Evolutionary conservation across 352 stramenopile genomes (phyloP).

Genomic region (Phytophthora fragariae): DNA sequence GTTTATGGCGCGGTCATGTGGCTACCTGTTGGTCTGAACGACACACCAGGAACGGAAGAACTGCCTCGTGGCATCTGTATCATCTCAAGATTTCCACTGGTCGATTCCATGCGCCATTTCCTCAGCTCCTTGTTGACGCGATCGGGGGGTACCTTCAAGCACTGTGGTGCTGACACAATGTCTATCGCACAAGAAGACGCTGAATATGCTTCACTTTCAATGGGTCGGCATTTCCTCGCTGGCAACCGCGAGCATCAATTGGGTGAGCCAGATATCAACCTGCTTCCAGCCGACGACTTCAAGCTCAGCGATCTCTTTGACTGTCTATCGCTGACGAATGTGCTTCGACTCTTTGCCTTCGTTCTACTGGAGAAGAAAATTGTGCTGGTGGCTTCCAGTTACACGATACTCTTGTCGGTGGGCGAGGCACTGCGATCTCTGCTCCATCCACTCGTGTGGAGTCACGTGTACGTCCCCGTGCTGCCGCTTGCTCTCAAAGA

Average conservation of each 20-base stretch:
- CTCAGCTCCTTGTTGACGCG: slow-evolving; percentile 35
- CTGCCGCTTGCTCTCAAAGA: slow-evolving; percentile 67
- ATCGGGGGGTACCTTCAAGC: background rate
- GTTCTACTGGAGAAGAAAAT: slow-evolving; percentile 78
- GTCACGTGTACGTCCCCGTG: slow-evolving; percentile 81
- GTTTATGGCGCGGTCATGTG: slow-evolving; percentile 60
- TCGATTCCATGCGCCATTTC: slow-evolving; percentile 60
- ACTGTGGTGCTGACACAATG: background rate
- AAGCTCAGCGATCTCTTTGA: slow-evolving; percentile 63
- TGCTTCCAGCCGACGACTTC: slow-evolving; percentile 41
- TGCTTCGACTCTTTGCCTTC: slow-evolving; percentile 70
- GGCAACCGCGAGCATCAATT: background rate
- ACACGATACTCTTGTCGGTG: slow-evolving; percentile 67
- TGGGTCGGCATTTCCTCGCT: slow-evolving; percentile 15
- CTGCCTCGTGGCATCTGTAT: slow-evolving; percentile 48
- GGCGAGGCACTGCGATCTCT: slow-evolving; percentile 61
- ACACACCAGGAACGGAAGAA: background rate
- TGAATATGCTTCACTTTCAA: slow-evolving; percentile 7
- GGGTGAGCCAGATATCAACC: background rate
- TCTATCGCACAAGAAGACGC: background rate
- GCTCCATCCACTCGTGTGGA: slow-evolving; percentile 74
- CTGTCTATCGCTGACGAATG: slow-evolving; percentile 60
- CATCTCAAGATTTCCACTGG: slow-evolving; percentile 59
- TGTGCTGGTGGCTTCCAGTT: slow-evolving; percentile 73
- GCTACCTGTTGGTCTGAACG: slow-evolving; percentile 15